These are phyloP conservation scores for Syzygium syzygioides DNA, from an alignment of 441 rosid species.

Conservation along the genomic window DNA sequence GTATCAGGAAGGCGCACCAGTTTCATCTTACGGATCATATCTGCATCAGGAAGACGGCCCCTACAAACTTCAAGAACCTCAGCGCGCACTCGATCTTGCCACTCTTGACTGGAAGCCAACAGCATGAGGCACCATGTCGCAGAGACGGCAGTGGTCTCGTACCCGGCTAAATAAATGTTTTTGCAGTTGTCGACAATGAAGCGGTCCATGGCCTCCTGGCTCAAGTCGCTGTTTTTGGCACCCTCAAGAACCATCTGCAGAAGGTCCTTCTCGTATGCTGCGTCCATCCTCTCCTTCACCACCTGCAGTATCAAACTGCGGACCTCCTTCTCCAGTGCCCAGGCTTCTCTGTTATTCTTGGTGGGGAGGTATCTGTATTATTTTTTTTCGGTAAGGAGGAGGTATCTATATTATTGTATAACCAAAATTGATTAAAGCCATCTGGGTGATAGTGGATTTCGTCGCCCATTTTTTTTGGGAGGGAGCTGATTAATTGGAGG, in stretches of 20 bases:
- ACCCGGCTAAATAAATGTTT: constrained; percentile 59
- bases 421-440: background rate
- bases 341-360: constrained; percentile 27
- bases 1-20: constrained; percentile 16
- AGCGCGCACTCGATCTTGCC: constrained; percentile 51
- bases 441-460: no score
- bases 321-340: constrained; percentile 39
- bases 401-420: background rate
- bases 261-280: constrained; percentile 18
- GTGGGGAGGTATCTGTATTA: constrained; percentile 24
- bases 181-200: constrained; percentile 63
- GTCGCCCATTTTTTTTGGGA: no score
- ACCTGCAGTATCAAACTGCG: constrained; percentile 22
- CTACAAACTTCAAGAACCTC: constrained; percentile 40
- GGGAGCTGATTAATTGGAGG: background rate
- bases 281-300: constrained; percentile 26
- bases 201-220: constrained; percentile 20
- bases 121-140: constrained; percentile 66
- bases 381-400: no score
- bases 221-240: constrained; percentile 24
- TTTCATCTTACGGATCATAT: constrained; percentile 42
- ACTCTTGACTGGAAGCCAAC: constrained; percentile 45
- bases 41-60: constrained; percentile 25
- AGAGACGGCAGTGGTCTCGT: constrained; percentile 48
- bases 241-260: constrained; percentile 31